phyloP scores from a whole-genome alignment of 1,139 yeast genomes.

The Taiozyma onychis region DNA sequence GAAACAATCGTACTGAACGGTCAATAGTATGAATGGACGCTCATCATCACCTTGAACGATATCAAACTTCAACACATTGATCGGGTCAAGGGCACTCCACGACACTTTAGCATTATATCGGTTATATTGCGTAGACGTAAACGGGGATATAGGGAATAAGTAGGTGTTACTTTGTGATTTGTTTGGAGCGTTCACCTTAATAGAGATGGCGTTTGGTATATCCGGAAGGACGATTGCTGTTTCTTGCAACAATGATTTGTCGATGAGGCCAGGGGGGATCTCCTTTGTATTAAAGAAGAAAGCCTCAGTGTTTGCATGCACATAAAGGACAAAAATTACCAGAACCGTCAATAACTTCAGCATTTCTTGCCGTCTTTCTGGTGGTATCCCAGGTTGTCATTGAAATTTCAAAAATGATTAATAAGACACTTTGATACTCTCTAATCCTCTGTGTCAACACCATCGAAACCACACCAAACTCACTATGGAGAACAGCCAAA shows the following conservation, averaged over 20 bases:
- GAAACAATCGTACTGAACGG: conserved; percentile 13
- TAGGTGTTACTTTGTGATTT: not conserved
- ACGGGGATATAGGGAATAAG: not conserved
- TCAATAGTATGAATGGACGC: conserved; percentile 4
- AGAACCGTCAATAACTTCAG: not conserved
- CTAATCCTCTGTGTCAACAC: not conserved
- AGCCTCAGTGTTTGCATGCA: conserved; percentile 16
- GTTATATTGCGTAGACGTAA: conserved; percentile 5
- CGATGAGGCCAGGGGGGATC: not conserved
- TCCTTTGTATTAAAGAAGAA: conserved; percentile 9
- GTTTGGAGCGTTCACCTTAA: conserved; percentile 1
- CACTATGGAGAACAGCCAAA: not conserved
- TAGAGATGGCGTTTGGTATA: conserved; percentile 2
- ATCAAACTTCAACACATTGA: conserved; percentile 9
- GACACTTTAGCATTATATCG: conserved; percentile 17
- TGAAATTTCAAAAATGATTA: not conserved
- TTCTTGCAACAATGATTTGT: not conserved
- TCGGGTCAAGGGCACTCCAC: conserved; percentile 22
- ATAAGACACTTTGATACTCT: no score
- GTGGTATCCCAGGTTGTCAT: not conserved
- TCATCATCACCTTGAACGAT: conserved; percentile 1
- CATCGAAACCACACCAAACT: not conserved
- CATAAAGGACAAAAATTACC: not conserved
- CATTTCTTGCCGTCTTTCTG: not conserved
- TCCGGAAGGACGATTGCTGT: conserved; percentile 1